phyloP scores from a whole-genome alignment of 495 filamentous ascomycete species.

The Niebla homalea region DNA sequence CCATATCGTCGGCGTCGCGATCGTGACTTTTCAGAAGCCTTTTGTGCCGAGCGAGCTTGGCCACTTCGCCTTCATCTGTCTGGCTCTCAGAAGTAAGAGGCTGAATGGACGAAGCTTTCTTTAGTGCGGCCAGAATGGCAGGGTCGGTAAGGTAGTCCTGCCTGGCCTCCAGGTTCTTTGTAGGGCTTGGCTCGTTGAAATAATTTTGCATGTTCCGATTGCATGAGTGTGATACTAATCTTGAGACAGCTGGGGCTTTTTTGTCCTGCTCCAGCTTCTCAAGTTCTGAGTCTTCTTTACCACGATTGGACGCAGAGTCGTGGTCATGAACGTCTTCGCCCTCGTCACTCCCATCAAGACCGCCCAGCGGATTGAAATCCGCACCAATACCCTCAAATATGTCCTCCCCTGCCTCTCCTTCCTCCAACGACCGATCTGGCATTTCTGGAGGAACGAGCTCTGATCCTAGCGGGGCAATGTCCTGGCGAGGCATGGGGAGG shows the following conservation, averaged over 20 bases:
- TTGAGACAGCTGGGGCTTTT: conserved; percentile 2
- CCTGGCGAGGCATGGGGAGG: conserved; percentile 52
- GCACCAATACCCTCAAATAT: conserved; percentile 83
- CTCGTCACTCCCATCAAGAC: conserved; percentile 40
- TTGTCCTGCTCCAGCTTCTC: conserved; percentile 19
- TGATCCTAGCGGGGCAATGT: conserved; percentile 59
- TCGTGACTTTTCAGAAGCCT: conserved; percentile 64
- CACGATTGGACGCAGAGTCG: conserved; percentile 19
- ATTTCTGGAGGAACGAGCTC: conserved; percentile 51
- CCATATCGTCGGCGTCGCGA: conserved; percentile 83
- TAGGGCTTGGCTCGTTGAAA: conserved; percentile 33
- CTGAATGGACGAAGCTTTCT: conserved; percentile 65
- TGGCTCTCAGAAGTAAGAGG: conserved; percentile 30
- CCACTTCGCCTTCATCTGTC: conserved; percentile 34
- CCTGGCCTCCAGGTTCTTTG: conserved; percentile 25
- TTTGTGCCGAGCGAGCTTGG: conserved; percentile 50
- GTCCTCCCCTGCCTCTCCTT: conserved; percentile 46
- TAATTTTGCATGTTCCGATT: conserved; percentile 22
- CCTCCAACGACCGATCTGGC: conserved; percentile 17
- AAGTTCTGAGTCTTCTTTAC: conserved; percentile 15
- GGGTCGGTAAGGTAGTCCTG: conserved; percentile 56
- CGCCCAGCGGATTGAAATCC: conserved; percentile 81
- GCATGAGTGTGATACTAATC: neutral
- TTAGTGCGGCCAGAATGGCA: conserved; percentile 67
- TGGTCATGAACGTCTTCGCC: conserved; percentile 36